Conservation (phyloP, 305 asterid genomes). For the Solanum hybrid region DNA sequence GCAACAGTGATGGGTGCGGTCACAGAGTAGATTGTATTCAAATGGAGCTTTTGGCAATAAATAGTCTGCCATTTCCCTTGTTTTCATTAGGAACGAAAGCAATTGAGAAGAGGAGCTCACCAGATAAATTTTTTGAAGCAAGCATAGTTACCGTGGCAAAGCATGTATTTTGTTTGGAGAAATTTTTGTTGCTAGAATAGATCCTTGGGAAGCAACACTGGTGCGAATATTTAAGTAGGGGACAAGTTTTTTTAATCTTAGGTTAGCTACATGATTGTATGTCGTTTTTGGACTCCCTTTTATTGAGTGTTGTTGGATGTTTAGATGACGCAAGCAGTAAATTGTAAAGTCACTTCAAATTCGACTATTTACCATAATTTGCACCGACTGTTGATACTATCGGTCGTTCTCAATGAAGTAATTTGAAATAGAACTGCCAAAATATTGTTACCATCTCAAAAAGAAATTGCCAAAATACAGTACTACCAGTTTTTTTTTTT, state of each 20-base stretch:
- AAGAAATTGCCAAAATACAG: not conserved
- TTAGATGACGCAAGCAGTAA: not conserved
- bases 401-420: not conserved
- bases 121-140: not conserved
- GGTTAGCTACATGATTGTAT: not conserved
- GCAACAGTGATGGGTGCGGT: not conserved
- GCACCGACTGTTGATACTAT: not conserved
- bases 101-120: not conserved
- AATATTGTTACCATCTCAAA: not conserved
- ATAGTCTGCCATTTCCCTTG: not conserved
- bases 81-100: not conserved
- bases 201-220: not conserved
- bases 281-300: not conserved
- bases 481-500: not conserved
- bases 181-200: not conserved
- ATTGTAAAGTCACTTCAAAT: not conserved
- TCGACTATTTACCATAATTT: not conserved
- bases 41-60: not conserved
- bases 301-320: not conserved
- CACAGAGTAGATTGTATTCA: slow-evolving; percentile 2
- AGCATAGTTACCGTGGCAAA: not conserved
- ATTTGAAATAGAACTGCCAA: not conserved
- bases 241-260: not conserved
- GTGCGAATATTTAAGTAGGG: not conserved
- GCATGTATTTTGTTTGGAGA: not conserved